phyloP scores from a whole-genome alignment of 495 filamentous ascomycete species.

The Penicillium antarcticum region DNA sequence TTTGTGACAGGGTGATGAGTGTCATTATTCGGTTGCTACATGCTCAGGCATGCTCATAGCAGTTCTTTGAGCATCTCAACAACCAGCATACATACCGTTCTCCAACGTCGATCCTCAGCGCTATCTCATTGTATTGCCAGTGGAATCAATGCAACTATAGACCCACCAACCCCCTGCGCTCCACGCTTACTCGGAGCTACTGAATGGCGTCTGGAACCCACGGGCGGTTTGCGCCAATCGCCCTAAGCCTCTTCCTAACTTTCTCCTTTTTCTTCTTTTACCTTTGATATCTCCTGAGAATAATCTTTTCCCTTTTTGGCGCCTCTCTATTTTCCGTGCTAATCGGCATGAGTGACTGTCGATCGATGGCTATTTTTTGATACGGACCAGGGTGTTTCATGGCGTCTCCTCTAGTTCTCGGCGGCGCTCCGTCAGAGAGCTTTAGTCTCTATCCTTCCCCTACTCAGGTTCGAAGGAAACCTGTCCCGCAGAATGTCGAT shows the following conservation, averaged over 20 bases:
- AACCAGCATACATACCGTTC: not conserved
- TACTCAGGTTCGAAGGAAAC: slow-evolving; percentile 35
- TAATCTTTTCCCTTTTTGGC: slow-evolving; percentile 23
- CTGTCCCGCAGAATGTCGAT: slow-evolving; percentile 34
- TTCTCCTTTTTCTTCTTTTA: slow-evolving; percentile 14
- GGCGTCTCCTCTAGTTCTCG: slow-evolving; percentile 24
- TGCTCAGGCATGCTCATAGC: not conserved
- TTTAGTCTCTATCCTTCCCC: slow-evolving; percentile 18
- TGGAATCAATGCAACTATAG: slow-evolving; percentile 13
- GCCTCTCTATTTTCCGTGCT: slow-evolving; percentile 16
- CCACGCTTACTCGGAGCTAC: slow-evolving; percentile 17
- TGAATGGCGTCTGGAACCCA: slow-evolving; percentile 17
- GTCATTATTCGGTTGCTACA: not conserved
- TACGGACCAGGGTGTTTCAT: slow-evolving; percentile 23
- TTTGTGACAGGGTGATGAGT: not conserved
- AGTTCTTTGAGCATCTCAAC: not conserved
- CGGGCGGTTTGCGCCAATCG: slow-evolving; percentile 25
- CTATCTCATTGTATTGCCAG: slow-evolving; percentile 20
- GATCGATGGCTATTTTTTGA: slow-evolving; percentile 31
- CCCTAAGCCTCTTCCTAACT: slow-evolving; percentile 8
- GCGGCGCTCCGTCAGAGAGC: slow-evolving; percentile 20
- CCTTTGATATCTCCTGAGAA: slow-evolving; percentile 9
- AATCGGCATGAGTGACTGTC: slow-evolving; percentile 24
- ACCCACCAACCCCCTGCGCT: slow-evolving; percentile 8
- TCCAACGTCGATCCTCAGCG: slow-evolving; percentile 21